Evolutionary conservation across 2,329 filamentous ascomycete species (phyloP).

Genomic region (Dendryphion nanum): DNA sequence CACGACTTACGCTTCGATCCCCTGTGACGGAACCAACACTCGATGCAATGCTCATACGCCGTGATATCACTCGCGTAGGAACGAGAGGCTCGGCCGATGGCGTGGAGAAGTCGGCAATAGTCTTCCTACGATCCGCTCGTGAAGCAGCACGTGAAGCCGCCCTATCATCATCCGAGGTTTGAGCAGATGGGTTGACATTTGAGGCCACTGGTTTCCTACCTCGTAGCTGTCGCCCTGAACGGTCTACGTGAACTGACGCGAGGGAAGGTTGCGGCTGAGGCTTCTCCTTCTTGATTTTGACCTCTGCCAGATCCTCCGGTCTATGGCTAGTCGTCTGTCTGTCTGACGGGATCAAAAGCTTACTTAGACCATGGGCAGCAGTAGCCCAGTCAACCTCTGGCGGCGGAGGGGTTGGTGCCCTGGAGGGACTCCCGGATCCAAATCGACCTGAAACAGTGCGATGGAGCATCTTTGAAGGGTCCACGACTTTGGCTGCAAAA

Average conservation of each 20-base stretch:
- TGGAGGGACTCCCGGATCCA: slow-evolving; percentile 35
- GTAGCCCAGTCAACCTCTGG: slow-evolving; percentile 84
- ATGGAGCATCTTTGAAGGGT: slow-evolving; percentile 64
- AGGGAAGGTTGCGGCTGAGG: slow-evolving; percentile 28
- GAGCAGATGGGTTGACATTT: slow-evolving; percentile 55
- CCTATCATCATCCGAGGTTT: slow-evolving; percentile 43
- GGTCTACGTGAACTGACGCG: slow-evolving; percentile 42
- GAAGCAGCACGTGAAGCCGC: slow-evolving; percentile 21
- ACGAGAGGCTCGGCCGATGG: slow-evolving; percentile 20
- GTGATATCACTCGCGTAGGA: slow-evolving; percentile 23
- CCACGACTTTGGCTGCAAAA: slow-evolving; percentile 75
- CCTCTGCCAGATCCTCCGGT: slow-evolving; percentile 70
- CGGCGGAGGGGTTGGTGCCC: slow-evolving; percentile 63
- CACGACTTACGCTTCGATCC: slow-evolving; percentile 33
- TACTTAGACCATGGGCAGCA: slow-evolving; percentile 79
- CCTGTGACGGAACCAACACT: slow-evolving; percentile 40
- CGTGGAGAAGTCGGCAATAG: slow-evolving; percentile 39
- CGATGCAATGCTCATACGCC: slow-evolving; percentile 48
- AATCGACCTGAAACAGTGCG: slow-evolving; percentile 58
- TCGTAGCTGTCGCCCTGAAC: slow-evolving; percentile 62
- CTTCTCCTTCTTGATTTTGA: slow-evolving; percentile 58
- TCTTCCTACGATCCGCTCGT: slow-evolving; percentile 34
- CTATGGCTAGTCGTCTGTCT: slow-evolving; percentile 74
- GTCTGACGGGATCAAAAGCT: slow-evolving; percentile 73
- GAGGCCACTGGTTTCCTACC: slow-evolving; percentile 60